phyloP scores from a whole-genome alignment of 495 filamentous ascomycete species.

The Penicillium antarcticum region DNA sequence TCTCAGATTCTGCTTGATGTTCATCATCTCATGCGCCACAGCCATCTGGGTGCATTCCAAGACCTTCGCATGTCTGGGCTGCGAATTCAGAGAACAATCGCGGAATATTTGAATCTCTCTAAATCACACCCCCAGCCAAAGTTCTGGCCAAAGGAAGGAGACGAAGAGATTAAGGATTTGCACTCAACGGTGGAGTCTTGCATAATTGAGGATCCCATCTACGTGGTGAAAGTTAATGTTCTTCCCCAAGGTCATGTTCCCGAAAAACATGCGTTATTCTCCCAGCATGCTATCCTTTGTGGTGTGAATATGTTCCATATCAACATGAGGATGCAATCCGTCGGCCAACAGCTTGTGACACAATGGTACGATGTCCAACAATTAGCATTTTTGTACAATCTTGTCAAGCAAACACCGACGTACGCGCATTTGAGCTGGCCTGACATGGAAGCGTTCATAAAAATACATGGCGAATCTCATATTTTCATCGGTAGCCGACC shows the following conservation, averaged over 20 bases:
- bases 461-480: conserved; percentile 32
- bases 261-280: conserved; percentile 29
- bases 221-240: no score
- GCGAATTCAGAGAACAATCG: conserved; percentile 27
- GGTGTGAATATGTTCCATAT: conserved; percentile 25
- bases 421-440: conserved; percentile 26
- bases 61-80: conserved; percentile 29
- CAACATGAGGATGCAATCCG: conserved; percentile 22
- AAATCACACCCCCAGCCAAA: conserved; percentile 20
- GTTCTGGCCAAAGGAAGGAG: conserved; percentile 29
- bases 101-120: conserved; percentile 21
- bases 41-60: conserved; percentile 19
- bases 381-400: conserved; percentile 28
- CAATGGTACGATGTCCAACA: conserved; percentile 31
- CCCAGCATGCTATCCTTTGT: conserved; percentile 27
- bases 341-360: conserved; percentile 25
- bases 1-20: conserved; percentile 32
- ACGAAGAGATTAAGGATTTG: conserved; percentile 21
- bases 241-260: neutral
- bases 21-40: conserved; percentile 29
- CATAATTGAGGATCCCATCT: conserved; percentile 27
- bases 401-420: conserved; percentile 11
- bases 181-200: conserved; percentile 16
- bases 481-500: conserved; percentile 27
- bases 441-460: conserved; percentile 33